phyloP scores from a whole-genome alignment of 495 filamentous ascomycete genomes.

The Cercophora sp. region DNA sequence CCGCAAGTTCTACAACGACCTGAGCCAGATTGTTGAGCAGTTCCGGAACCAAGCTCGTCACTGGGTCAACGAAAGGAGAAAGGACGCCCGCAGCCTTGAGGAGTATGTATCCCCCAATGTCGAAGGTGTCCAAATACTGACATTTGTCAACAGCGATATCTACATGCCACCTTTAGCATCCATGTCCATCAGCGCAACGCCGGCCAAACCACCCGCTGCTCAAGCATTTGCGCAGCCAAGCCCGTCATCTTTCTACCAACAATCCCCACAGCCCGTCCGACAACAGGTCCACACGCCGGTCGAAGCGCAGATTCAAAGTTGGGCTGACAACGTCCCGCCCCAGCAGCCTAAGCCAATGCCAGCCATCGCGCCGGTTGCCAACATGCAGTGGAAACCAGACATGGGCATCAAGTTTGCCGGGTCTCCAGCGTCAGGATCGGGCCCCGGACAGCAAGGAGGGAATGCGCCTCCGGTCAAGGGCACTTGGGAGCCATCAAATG shows the following conservation, averaged over 20 bases:
- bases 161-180: constrained; percentile 47
- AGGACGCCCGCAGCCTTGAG: constrained; percentile 77
- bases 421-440: constrained; percentile 5
- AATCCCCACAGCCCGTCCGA: constrained; percentile 29
- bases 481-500: constrained; percentile 60
- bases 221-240: constrained; percentile 15
- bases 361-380: constrained; percentile 29
- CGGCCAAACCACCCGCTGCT: constrained; percentile 11
- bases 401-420: constrained; percentile 70
- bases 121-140: neutral
- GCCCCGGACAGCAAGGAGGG: constrained; percentile 5
- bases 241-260: constrained; percentile 24
- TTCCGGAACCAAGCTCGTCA: constrained; percentile 68
- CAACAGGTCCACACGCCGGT: constrained; percentile 29
- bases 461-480: constrained; percentile 17
- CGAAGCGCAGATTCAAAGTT: constrained; percentile 48
- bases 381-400: constrained; percentile 66
- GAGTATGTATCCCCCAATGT: constrained; percentile 40
- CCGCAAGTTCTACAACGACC: constrained; percentile 94
- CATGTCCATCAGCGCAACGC: constrained; percentile 32
- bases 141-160: constrained; percentile 36
- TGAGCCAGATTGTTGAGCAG: constrained; percentile 74
- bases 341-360: constrained; percentile 51
- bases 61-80: constrained; percentile 74
- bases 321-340: constrained; percentile 45